Conservation (phyloP, 805 yeast species). For the Pichia californica region DNA sequence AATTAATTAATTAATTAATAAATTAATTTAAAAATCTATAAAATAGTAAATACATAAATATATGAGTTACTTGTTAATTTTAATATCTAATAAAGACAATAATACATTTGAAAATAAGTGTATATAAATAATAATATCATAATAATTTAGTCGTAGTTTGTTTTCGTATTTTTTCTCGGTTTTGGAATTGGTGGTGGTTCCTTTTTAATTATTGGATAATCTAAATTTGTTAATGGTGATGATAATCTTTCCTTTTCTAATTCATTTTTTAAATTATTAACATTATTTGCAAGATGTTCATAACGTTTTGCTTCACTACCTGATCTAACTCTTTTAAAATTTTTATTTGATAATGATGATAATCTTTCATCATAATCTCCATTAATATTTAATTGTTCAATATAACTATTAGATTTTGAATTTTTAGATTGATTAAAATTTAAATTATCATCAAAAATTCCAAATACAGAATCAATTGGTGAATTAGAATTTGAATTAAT, state of each 20-base stretch:
- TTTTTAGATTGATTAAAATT: too few relatives aligned
- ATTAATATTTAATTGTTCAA: not conserved
- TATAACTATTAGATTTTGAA: not conserved
- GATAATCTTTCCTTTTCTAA: constrained; percentile 6
- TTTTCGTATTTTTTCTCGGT: constrained; percentile 1
- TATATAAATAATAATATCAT: not conserved
- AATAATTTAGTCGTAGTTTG: not conserved
- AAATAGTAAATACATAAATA: too few relatives aligned
- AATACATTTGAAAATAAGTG: not conserved
- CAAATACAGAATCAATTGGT: constrained; percentile 3
- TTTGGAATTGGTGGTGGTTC: constrained; percentile 9
- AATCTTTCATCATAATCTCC: not conserved
- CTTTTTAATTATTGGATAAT: not conserved
- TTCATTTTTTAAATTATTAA: constrained; percentile 15
- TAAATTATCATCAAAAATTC: not conserved
- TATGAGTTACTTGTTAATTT: too few relatives aligned
- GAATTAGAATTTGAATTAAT: not conserved
- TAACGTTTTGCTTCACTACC: constrained; percentile 19
- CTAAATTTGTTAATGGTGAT: constrained; percentile 3
- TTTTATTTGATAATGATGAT: not conserved
- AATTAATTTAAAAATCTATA: not conserved
- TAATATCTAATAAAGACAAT: too few relatives aligned
- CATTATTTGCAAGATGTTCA: constrained; percentile 18
- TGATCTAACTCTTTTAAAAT: constrained; percentile 10
- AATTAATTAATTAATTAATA: too few relatives aligned